Evolutionary conservation across 2,329 filamentous ascomycete species (phyloP), one percentile per base, ranked within the genome.

Genomic region (Cyclaneusma minus): DNA sequence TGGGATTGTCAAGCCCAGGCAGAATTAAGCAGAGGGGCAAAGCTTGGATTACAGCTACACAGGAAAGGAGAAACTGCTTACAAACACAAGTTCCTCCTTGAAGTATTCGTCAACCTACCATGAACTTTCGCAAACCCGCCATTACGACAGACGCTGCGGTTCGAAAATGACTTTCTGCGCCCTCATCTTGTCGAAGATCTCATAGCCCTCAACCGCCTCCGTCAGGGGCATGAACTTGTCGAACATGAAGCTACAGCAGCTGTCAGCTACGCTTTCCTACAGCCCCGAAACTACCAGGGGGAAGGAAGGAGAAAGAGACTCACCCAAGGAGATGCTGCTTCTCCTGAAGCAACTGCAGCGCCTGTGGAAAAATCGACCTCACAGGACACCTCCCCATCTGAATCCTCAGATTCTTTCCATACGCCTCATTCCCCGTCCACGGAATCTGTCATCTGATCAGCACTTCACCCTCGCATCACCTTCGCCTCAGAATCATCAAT

Each of bases 1-100:
- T 48, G 81, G 80, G n/a, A 71, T 85, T 36, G 78, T 87, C 28
- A 89, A 87, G 56, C 81, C 81, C 13, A 62, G 81, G 30, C 81
- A 87, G 49, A 89, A 89, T 47, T 87, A 55, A 63, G 13, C 10
- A 20, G 21, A 9, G 7, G 13, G n/a, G n/a, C n/a, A n/a, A n/a
- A n/a, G n/a, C n/a, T n/a, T n/a, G n/a, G n/a, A n/a, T n/a, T n/a
- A 14, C n/a, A 8, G n/a, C n/a, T 8, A 20, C n/a, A 20, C 8
- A 20, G 8, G 8, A n/a, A 20, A 8, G 8, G n/a, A 8, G n/a
- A 8, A 20, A n/a, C 9, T 7, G 11, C 15, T 19, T 23, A 21
- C 19, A n/a, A 28, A 15, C 8, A 9, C 11, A 13, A 28, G 15
- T 11, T 16, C 9, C 24, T 18, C 9, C 17, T 6, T 12, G 24